phyloP scores from a whole-genome alignment of 805 yeast species.

The Wickerhamiella alocasiicola region DNA sequence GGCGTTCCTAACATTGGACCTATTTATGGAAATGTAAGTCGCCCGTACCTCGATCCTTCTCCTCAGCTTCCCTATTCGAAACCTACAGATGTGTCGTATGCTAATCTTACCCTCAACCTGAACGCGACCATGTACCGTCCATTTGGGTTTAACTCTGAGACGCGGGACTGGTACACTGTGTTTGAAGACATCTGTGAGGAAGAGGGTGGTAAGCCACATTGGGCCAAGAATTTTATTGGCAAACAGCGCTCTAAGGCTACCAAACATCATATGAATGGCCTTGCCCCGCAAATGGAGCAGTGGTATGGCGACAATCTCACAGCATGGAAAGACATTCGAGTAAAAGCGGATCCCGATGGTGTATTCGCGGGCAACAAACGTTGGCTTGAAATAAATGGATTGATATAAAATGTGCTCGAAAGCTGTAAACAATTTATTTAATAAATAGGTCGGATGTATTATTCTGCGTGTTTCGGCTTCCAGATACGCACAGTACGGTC shows the following conservation, averaged over 20 bases:
- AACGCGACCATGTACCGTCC: slow-evolving; percentile 96
- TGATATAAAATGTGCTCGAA: slow-evolving; percentile 7
- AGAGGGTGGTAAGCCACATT: slow-evolving; percentile 89
- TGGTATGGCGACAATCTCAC: slow-evolving; percentile 71
- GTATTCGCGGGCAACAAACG: slow-evolving; percentile 63
- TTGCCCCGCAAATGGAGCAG: slow-evolving; percentile 49
- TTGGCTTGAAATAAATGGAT: slow-evolving; percentile 77
- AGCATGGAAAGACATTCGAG: slow-evolving; percentile 50
- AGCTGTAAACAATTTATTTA: background rate
- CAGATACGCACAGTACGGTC: slow-evolving; percentile 52
- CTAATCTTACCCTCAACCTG: slow-evolving; percentile 71
- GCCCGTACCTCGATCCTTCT: slow-evolving; percentile 73
- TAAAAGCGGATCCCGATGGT: slow-evolving; percentile 64
- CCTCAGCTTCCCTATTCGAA: slow-evolving; percentile 47
- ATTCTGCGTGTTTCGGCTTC: slow-evolving; percentile 16
- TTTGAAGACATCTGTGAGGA: slow-evolving; percentile 68
- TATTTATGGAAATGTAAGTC: slow-evolving; percentile 66
- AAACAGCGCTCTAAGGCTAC: slow-evolving; percentile 28
- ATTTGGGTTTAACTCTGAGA: slow-evolving; percentile 60
- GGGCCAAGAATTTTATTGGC: slow-evolving; percentile 94
- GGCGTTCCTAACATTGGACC: slow-evolving; percentile 40
- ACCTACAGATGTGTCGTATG: slow-evolving; percentile 44
- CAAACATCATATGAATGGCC: slow-evolving; percentile 70
- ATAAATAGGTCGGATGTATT: background rate
- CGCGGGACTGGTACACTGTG: slow-evolving; percentile 61